These are phyloP conservation scores for Zygoascus hellenicus DNA, from an alignment of 1,139 yeast species.

Conservation along the genomic window DNA sequence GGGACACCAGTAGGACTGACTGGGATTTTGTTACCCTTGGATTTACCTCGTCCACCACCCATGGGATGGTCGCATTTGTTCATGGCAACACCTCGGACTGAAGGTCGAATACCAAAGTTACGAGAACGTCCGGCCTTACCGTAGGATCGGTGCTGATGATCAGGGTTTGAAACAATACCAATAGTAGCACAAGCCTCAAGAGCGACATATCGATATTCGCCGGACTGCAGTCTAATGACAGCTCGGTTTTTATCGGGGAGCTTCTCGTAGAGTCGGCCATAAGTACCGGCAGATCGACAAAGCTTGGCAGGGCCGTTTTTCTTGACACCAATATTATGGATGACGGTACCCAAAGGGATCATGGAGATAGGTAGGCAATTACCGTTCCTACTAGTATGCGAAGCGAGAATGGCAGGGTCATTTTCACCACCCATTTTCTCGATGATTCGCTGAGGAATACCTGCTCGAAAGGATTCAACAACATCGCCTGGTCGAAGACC, in stretches of 20 bases:
- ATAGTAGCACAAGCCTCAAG: slow-evolving; percentile 88
- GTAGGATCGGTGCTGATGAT: slow-evolving; percentile 80
- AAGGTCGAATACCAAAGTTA: slow-evolving; percentile 89
- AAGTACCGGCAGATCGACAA: slow-evolving; percentile 92
- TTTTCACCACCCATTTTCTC: slow-evolving; percentile 76
- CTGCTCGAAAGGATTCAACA: slow-evolving; percentile 82
- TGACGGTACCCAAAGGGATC: slow-evolving; percentile 90
- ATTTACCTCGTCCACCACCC: slow-evolving; percentile 99
- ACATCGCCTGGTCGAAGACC: slow-evolving; percentile 90
- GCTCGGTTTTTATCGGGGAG: slow-evolving; percentile 67
- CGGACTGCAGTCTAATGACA: slow-evolving; percentile 75
- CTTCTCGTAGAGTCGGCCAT: slow-evolving; percentile 82
- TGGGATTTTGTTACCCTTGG: slow-evolving; percentile 89
- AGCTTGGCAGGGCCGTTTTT: slow-evolving; percentile 81
- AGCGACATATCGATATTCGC: slow-evolving; percentile 88
- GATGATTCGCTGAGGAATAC: slow-evolving; percentile 74
- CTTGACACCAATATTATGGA: slow-evolving; percentile 81
- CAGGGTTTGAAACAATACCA: slow-evolving; percentile 92
- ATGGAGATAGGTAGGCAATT: slow-evolving; percentile 87
- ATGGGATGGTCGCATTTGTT: slow-evolving; percentile 97
- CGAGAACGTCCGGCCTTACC: slow-evolving; percentile 98
- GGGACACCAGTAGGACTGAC: slow-evolving; percentile 95
- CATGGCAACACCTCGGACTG: slow-evolving; percentile 98
- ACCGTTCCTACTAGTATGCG: slow-evolving; percentile 87
- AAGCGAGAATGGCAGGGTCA: slow-evolving; percentile 86